These are phyloP conservation scores for Rhizoclosmatium sp. DNA, from an alignment of 192 early-diverging fungal genomes.

Conservation along the genomic window DNA sequence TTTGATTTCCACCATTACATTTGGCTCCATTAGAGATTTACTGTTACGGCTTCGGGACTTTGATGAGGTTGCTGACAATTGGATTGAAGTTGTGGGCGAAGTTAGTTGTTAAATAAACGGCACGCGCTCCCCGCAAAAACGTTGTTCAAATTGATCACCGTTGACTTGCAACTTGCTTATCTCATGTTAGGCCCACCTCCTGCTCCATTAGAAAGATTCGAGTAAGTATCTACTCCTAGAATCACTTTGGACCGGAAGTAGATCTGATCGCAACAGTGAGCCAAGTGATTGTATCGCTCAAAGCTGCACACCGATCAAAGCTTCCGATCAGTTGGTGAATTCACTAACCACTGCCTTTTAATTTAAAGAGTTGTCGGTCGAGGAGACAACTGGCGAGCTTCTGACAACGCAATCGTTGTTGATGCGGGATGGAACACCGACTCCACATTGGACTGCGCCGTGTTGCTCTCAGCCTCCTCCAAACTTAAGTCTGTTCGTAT, in stretches of 20 bases:
- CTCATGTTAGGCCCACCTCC: no score
- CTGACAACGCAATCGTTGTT: constrained; percentile 1
- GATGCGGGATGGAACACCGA: constrained; percentile 25
- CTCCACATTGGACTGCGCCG: background rate
- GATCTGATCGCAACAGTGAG: no score
- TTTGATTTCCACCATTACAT: background rate
- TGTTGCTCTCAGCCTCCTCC: background rate
- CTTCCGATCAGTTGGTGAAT: background rate
- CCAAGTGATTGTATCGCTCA: no score
- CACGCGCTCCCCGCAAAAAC: no score
- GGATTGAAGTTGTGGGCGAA: background rate
- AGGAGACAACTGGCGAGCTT: background rate
- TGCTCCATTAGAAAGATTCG: no score
- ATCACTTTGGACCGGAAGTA: no score
- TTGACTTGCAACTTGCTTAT: no score
- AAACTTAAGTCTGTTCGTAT: background rate
- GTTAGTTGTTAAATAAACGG: no score
- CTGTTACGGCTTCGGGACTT: background rate
- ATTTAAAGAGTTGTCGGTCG: background rate
- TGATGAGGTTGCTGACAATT: background rate
- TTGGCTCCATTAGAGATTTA: background rate
- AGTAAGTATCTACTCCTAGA: no score
- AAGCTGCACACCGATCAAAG: background rate
- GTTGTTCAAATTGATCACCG: no score
- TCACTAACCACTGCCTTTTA: background rate